Base-by-base conservation (phyloP, 2,329 filamentous ascomycete species). In the Xylaria sp. region DNA sequence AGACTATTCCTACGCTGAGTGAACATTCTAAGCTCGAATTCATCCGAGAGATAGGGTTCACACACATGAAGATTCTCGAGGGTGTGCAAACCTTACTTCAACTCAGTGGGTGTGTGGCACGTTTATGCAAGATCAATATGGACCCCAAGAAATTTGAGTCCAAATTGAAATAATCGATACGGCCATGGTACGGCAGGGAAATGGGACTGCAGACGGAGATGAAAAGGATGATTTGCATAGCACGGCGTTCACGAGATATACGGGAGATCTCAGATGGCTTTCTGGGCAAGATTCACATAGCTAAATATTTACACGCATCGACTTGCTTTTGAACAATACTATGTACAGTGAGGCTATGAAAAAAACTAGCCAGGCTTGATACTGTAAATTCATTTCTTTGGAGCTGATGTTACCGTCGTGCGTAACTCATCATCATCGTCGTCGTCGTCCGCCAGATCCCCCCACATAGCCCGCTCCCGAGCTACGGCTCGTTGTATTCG, bases 1-100 rank as follows among this genome's bases (percentile, higher is more conserved):
- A 98, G 85, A 97, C 94, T 1, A 94, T 98, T 68, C 92, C 93
- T 1, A 93, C 92, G 1, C 84, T 99, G 65, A 96, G 93, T 73
- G 96, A 99, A 82, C 94, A 98, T 80, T 90, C 94, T 18, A 98
- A 98, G 84, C 85, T 99, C 70, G 95, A 98, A 79, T 99, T 98
- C 75, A 97, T 98, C 83, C 95, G 94, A 83, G 96, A 98, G 82
- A 99, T 99, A 81, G 96, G 96, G 62, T 98, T 98, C 81, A 97
- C 96, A 2, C 96, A 99, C 79, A 99, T 99, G 96, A 94, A 97
- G 80, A 95, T 99, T 65, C 84, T 99, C n/a, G 96, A 99, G 79
- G 96, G 96, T 35, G 93, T 99, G 27, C 95, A 98, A 82, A 98
- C 95, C 8, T 87, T 98, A 71, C 86, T 99, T 67, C 96, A 99